Conservation (phyloP, 495 filamentous ascomycete genomes). For the Penicillium atrosanguineum region DNA sequence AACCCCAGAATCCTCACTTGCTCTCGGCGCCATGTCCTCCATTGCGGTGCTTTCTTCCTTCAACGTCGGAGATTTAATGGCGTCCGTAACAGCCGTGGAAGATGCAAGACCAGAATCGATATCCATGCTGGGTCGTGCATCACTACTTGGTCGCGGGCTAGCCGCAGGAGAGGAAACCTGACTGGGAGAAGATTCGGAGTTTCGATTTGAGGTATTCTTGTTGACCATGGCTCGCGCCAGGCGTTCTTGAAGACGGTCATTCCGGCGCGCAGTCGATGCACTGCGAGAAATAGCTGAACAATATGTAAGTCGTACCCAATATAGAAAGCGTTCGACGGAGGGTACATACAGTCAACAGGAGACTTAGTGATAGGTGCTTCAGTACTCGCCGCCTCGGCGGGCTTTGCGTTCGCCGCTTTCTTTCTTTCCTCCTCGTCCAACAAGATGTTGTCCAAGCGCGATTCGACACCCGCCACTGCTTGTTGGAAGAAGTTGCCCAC, state of each 20-base stretch:
- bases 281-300: constrained; percentile 50
- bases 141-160: constrained; percentile 36
- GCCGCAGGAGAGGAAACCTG: constrained; percentile 31
- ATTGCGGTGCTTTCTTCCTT: constrained; percentile 10
- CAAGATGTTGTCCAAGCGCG: constrained; percentile 86
- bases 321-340: not conserved
- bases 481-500: constrained; percentile 81
- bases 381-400: constrained; percentile 16
- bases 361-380: constrained; percentile 14
- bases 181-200: constrained; percentile 34
- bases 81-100: constrained; percentile 18
- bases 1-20: constrained; percentile 33
- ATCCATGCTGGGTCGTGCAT: constrained; percentile 40
- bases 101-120: constrained; percentile 28
- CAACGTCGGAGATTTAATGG: constrained; percentile 7
- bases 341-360: constrained; percentile 23
- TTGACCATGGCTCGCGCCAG: constrained; percentile 66
- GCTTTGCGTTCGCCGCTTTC: constrained; percentile 22
- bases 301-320: constrained; percentile 17
- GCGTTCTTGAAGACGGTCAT: constrained; percentile 81
- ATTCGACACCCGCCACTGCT: constrained; percentile 91
- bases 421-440: constrained; percentile 65
- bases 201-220: constrained; percentile 28
- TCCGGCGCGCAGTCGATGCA: constrained; percentile 52
- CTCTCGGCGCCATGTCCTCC: constrained; percentile 13